Conservation (phyloP, 306 rosid genomes). For the Parietaria judaica region DNA sequence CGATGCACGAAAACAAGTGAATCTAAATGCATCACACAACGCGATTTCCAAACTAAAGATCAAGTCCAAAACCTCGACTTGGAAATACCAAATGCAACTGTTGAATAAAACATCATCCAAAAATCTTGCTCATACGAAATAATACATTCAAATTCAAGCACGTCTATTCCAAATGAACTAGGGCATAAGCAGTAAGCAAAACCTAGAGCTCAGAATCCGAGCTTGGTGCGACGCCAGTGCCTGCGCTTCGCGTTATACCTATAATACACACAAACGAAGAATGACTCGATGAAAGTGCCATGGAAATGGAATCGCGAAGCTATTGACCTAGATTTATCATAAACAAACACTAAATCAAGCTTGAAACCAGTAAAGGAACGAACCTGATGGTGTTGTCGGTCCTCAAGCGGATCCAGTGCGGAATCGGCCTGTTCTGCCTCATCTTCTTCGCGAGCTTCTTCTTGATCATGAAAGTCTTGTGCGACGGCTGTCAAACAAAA, state of each 20-base stretch:
- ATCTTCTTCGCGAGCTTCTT: constrained; percentile 92
- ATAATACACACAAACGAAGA: not conserved
- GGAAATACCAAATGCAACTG: not conserved
- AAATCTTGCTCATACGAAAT: constrained; percentile 6
- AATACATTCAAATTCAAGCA: constrained; percentile 13
- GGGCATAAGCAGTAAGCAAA: not conserved
- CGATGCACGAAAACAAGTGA: not conserved
- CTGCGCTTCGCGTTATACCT: constrained; percentile 86
- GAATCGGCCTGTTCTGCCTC: constrained; percentile 89
- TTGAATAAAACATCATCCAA: constrained; percentile 6
- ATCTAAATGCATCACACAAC: no score
- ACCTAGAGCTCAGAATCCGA: constrained; percentile 45
- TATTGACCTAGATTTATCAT: no score
- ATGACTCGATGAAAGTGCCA: no score
- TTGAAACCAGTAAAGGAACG: not conserved
- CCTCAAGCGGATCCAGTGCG: constrained; percentile 79
- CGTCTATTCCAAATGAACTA: not conserved
- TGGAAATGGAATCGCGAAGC: no score
- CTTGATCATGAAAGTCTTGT: constrained; percentile 85
- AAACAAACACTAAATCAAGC: not conserved
- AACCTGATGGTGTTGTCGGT: constrained; percentile 81
- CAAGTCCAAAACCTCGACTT: not conserved
- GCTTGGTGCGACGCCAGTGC: constrained; percentile 96
- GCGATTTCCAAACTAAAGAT: no score
- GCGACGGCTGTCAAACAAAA: constrained; percentile 49